Evolutionary conservation across 2,329 filamentous ascomycete genomes (phyloP).

Genomic region (Calonectria pauciramosa): DNA sequence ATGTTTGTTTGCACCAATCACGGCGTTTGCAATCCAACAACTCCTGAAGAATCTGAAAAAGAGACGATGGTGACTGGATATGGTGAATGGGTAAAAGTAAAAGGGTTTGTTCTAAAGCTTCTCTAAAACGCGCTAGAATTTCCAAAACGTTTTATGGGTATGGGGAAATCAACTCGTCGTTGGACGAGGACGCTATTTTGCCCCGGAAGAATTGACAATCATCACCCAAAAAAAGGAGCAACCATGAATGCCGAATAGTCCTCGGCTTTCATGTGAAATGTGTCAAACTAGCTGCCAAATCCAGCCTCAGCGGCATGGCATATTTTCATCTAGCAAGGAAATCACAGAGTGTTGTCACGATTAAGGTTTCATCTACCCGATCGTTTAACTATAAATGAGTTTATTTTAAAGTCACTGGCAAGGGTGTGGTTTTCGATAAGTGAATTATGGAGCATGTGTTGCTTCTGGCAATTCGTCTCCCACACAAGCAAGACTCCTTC

Average conservation of each 20-base stretch:
- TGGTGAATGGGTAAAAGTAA: neutral
- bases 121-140: neutral
- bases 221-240: neutral
- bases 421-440: neutral
- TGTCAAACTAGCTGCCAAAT: neutral
- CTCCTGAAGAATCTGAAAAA: neutral
- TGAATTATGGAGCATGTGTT: neutral
- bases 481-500: neutral
- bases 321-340: neutral
- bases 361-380: neutral
- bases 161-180: neutral
- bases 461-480: neutral
- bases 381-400: conserved; percentile 1
- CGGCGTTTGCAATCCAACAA: neutral
- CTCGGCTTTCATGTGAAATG: neutral
- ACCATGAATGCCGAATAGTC: neutral
- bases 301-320: no score
- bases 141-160: neutral
- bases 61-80: neutral
- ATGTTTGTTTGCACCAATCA: conserved; percentile 6
- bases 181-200: neutral
- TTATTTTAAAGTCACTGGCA: neutral
- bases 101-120: neutral
- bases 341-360: neutral
- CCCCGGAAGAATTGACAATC: neutral